Conservation (phyloP, 768 basidiomycete genomes). For the Lentinula sp. region DNA sequence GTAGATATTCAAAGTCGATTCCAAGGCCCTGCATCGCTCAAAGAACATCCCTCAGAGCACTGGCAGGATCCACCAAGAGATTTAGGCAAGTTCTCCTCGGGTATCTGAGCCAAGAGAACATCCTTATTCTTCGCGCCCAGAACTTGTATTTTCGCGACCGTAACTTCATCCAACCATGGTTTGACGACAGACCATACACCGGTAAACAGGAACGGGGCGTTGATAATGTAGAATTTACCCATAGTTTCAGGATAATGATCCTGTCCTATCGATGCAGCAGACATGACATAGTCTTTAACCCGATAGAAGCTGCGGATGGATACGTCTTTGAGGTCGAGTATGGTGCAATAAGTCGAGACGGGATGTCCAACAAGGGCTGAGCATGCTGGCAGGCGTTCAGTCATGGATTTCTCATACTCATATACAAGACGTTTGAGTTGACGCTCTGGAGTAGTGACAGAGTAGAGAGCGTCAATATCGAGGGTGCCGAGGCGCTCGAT, state of each 20-base stretch:
- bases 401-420: conserved; percentile 90
- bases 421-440: conserved; percentile 82
- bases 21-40: conserved; percentile 94
- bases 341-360: conserved; percentile 96
- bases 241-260: conserved; percentile 90
- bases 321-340: conserved; percentile 81
- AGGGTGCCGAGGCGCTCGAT: conserved; percentile 89
- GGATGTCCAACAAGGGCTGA: conserved; percentile 69
- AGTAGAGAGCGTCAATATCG: conserved; percentile 79
- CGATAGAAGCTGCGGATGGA: conserved; percentile 74
- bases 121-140: conserved; percentile 44
- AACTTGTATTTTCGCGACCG: conserved; percentile 91
- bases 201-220: conserved; percentile 89
- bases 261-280: conserved; percentile 76
- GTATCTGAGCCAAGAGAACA: conserved; percentile 76
- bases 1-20: conserved; percentile 24
- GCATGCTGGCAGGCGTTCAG: conserved; percentile 76
- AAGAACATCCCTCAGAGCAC: conserved; percentile 74
- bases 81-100: conserved; percentile 72
- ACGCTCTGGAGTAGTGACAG: conserved; percentile 77
- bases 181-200: conserved; percentile 87
- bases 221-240: conserved; percentile 99
- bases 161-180: conserved; percentile 92
- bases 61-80: conserved; percentile 81
- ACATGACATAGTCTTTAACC: conserved; percentile 87